These are phyloP conservation scores for Kernera saxatilis DNA, from an alignment of 345 rosid species.

Conservation along the genomic window DNA sequence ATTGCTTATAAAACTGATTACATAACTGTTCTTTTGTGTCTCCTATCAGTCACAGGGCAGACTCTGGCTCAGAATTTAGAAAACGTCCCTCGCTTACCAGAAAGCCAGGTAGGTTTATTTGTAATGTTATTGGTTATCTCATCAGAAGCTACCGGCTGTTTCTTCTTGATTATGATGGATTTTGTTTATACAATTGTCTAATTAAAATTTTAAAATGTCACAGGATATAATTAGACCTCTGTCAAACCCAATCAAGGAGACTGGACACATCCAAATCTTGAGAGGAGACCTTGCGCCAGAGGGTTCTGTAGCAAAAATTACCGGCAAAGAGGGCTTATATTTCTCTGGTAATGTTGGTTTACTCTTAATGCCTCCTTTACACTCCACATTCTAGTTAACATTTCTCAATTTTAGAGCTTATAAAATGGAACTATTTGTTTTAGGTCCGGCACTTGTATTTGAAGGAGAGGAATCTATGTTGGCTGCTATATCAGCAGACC, in stretches of 20 bases:
- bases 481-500: conserved; percentile 73
- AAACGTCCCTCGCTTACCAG: conserved; percentile 59
- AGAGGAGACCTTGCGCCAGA: conserved; percentile 91
- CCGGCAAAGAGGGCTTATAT: conserved; percentile 96
- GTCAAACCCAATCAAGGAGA: conserved; percentile 85
- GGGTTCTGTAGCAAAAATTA: conserved; percentile 99
- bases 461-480: conserved; percentile 98
- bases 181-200: not conserved
- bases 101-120: conserved; percentile 61
- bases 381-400: not conserved
- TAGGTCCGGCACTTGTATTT: conserved; percentile 97
- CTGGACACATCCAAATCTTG: conserved; percentile 91
- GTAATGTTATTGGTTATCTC: not conserved
- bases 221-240: conserved; percentile 76
- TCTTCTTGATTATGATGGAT: conserved; percentile 11
- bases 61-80: conserved; percentile 77
- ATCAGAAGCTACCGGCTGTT: not conserved
- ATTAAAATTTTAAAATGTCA: not conserved
- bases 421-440: conserved; percentile 16
- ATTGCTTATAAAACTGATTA: not conserved
- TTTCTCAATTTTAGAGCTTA: not conserved
- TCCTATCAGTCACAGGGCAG: conserved; percentile 75
- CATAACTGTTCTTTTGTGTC: not conserved
- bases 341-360: conserved; percentile 58
- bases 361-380: not conserved